phyloP scores from a whole-genome alignment of 441 rosid species.

The Gossypium schwendimanii region DNA sequence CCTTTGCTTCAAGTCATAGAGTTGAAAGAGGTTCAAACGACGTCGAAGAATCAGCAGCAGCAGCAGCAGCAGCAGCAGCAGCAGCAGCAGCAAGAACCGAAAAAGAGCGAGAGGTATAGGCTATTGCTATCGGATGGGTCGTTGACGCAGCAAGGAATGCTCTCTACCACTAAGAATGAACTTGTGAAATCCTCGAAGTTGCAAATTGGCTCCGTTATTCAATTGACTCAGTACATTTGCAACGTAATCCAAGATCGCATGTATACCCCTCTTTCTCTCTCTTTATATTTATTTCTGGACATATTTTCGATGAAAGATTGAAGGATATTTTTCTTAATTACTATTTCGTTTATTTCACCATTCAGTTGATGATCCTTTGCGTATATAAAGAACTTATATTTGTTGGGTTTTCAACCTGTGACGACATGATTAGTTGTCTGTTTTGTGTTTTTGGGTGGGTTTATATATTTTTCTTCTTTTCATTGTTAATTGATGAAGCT shows the following conservation, averaged over 20 bases:
- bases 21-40: constrained; percentile 37
- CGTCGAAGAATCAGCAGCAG: constrained; percentile 31
- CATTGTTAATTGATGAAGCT: not conserved
- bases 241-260: constrained; percentile 48
- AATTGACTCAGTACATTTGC: constrained; percentile 47
- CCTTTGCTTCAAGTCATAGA: constrained; percentile 68
- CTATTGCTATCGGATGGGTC: constrained; percentile 64
- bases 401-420: not conserved
- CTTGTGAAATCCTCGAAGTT: constrained; percentile 42
- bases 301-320: not conserved
- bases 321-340: not conserved
- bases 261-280: constrained; percentile 22
- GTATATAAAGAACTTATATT: not conserved
- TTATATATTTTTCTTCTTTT: not conserved
- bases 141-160: constrained; percentile 55
- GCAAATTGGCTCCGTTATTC: constrained; percentile 54
- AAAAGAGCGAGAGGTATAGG: constrained; percentile 30
- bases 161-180: constrained; percentile 45
- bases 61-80: constrained; percentile 27
- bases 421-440: not conserved
- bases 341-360: not conserved
- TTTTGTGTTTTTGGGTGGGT: not conserved
- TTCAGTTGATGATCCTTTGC: not conserved
- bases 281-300: not conserved
- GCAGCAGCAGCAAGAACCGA: constrained; percentile 11